Evolutionary conservation across 768 basidiomycete genomes (phyloP), one percentile per base, ranked within the genome.

Genomic region (Ramaria rubella): DNA sequence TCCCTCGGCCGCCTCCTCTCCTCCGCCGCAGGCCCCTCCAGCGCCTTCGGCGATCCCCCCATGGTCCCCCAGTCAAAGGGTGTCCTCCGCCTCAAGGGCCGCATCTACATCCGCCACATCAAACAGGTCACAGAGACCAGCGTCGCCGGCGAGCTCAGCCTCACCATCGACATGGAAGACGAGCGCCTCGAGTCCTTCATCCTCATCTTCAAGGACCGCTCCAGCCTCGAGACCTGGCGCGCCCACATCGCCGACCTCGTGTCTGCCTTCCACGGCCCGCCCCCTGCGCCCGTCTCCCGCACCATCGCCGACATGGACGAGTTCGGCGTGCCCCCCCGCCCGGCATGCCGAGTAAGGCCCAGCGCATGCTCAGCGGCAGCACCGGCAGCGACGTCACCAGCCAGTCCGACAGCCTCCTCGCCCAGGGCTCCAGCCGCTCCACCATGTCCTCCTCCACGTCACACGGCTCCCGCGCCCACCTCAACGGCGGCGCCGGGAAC

Each of bases 151-250:
- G 94, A 95, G 69, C 79, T 96, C 74, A 94, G 91, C 67, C 77
- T 98, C 60, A 96, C 95, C 4, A 95, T 99, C 65, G 87, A 92
- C 64, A 97, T 99, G 94, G 91, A 94, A 72, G 95, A 98, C 67
- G 92, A 95, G 65, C 77, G 79, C 33, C 75, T 96, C 55, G 94
- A 96, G 59, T 90, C 88, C 50, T 98, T 99, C 73, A 95, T 97
- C 70, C 80, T 99, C 46, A 87, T 93, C 64, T 99, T 96, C 80
- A 88, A 86, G 66, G 91, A 98, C 54, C 83, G 89, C 29, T 75
- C 83, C n/a, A 87, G 87, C 2, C 78, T 96, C 57, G 92, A 97
- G 65, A 78, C 87, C 0, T 98, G 96, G 96, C 85, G 79, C 67
- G 79, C 76, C 51, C 87, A 87, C 57, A 88, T 99, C 60, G 85